These are phyloP conservation scores for Plasmodiophora brassicae DNA, from an alignment of 208 protist species.

Conservation along the genomic window DNA sequence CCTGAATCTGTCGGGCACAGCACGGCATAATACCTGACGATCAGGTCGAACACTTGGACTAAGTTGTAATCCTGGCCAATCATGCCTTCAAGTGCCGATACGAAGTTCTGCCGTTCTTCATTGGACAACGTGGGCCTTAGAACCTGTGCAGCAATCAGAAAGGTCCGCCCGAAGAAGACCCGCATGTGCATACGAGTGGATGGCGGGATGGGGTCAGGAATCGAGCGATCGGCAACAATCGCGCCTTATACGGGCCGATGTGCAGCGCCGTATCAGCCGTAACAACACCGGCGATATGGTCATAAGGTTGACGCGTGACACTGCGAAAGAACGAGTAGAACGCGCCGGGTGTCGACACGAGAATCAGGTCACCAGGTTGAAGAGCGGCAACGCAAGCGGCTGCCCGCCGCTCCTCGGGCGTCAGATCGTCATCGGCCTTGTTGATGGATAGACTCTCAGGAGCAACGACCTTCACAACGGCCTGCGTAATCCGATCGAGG, in stretches of 20 bases:
- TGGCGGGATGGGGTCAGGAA: neutral
- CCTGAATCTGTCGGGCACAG: neutral
- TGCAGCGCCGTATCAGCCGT: neutral
- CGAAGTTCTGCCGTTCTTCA: neutral
- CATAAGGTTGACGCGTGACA: neutral
- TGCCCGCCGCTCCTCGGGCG: neutral
- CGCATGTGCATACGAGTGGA: neutral
- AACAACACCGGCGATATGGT: conserved; percentile 13
- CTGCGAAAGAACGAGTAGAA: neutral
- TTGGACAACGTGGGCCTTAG: neutral
- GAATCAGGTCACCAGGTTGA: neutral
- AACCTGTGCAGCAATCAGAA: neutral
- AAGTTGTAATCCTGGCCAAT: neutral
- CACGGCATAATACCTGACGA: neutral
- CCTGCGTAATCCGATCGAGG: neutral
- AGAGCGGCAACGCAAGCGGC: neutral
- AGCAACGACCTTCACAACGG: neutral
- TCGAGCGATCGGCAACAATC: neutral
- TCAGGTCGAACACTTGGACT: neutral
- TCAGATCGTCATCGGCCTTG: neutral
- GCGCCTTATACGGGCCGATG: neutral
- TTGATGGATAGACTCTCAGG: neutral
- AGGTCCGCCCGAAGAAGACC: neutral
- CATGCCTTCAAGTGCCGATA: neutral
- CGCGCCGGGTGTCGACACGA: neutral